phyloP scores from a whole-genome alignment of 306 rosid species.

The Pachyrhizus erosus region DNA sequence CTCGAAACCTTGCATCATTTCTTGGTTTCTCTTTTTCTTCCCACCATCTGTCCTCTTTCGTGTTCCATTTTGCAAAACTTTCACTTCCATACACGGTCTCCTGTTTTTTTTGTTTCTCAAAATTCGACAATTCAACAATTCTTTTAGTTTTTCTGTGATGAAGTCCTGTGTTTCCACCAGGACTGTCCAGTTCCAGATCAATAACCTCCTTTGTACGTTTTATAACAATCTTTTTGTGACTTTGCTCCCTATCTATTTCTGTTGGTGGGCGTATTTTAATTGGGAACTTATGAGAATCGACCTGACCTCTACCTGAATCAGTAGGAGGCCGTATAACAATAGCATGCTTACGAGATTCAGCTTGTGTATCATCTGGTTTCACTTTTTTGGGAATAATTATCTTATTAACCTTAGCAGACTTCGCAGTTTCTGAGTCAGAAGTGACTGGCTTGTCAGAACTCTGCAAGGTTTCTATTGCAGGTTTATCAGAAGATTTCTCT shows the following conservation, averaged over 20 bases:
- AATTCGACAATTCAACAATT: constrained; percentile 79
- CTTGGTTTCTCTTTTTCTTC: constrained; percentile 77
- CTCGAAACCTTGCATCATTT: constrained; percentile 68
- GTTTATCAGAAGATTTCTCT: constrained; percentile 74
- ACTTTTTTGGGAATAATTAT: constrained; percentile 72
- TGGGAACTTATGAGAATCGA: constrained; percentile 60
- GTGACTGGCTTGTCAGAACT: constrained; percentile 67
- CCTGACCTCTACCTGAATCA: constrained; percentile 59
- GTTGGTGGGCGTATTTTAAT: constrained; percentile 52
- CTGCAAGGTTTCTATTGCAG: constrained; percentile 57
- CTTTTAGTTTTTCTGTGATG: constrained; percentile 89
- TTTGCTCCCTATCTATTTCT: constrained; percentile 69
- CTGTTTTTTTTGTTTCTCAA: constrained; percentile 68
- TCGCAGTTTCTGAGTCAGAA: constrained; percentile 83
- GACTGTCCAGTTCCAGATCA: constrained; percentile 75
- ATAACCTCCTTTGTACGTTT: constrained; percentile 77
- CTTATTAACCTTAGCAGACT: constrained; percentile 67
- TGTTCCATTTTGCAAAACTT: constrained; percentile 58
- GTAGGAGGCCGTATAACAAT: constrained; percentile 74
- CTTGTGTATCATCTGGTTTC: constrained; percentile 69
- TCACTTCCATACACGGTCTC: constrained; percentile 56
- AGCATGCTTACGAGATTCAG: constrained; percentile 69
- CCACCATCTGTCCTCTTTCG: constrained; percentile 69
- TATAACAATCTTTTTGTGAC: constrained; percentile 79
- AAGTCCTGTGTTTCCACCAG: constrained; percentile 58